phyloP scores from a whole-genome alignment of 805 yeast species.

The Lipomyces sp. region DNA sequence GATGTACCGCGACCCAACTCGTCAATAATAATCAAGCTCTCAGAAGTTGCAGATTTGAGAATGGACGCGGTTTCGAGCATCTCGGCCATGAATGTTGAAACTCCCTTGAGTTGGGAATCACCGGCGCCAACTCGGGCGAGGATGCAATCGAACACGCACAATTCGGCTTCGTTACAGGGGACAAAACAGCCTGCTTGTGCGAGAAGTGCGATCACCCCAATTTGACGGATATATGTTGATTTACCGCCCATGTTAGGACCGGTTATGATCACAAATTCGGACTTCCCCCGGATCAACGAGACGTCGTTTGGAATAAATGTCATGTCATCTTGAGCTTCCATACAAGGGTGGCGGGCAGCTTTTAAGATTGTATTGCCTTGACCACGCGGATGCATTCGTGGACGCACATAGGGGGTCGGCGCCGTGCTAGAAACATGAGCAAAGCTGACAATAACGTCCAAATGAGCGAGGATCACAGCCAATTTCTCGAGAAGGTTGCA shows the following conservation, averaged over 20 bases:
- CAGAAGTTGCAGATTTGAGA: slow-evolving; percentile 73
- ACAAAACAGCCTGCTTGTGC: slow-evolving; percentile 89
- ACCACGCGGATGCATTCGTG: slow-evolving; percentile 62
- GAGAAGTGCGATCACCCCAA: slow-evolving; percentile 85
- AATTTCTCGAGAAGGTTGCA: slow-evolving; percentile 75
- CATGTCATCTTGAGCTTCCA: slow-evolving; percentile 89
- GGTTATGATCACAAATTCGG: slow-evolving; percentile 82
- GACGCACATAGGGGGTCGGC: slow-evolving; percentile 78
- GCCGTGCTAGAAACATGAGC: slow-evolving; percentile 85
- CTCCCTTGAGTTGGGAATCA: slow-evolving; percentile 95
- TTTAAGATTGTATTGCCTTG: slow-evolving; percentile 54
- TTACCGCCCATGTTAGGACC: slow-evolving; percentile 99
- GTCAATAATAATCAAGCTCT: slow-evolving; percentile 86
- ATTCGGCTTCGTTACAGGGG: slow-evolving; percentile 77
- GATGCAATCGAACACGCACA: slow-evolving; percentile 86
- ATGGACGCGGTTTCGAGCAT: slow-evolving; percentile 94
- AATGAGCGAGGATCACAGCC: slow-evolving; percentile 64
- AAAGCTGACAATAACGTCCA: slow-evolving; percentile 85
- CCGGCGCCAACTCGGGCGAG: slow-evolving; percentile 99
- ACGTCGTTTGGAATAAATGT: slow-evolving; percentile 92
- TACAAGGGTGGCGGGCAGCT: slow-evolving; percentile 92
- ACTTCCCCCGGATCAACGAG: slow-evolving; percentile 56
- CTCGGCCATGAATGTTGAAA: slow-evolving; percentile 95
- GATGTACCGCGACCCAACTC: slow-evolving; percentile 91
- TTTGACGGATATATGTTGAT: slow-evolving; percentile 87